Evolutionary conservation across 2,329 filamentous ascomycete species (phyloP), one percentile per base, ranked within the genome.

Genomic region (Trichoderma sp.): DNA sequence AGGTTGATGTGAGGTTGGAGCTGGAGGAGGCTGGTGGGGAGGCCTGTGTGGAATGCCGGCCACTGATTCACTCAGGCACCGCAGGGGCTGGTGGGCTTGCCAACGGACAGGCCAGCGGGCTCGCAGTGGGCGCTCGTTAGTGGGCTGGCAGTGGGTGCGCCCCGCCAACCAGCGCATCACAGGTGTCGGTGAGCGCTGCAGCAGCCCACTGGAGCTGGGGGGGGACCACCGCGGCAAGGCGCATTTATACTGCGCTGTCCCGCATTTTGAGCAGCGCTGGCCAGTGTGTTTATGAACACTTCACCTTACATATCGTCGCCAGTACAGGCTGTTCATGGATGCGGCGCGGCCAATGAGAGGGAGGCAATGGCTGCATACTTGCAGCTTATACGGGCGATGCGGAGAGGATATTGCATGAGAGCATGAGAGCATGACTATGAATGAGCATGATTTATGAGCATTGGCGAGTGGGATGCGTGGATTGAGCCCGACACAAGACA

Each of bases 101-200:
- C 64, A 67, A 55, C 64, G 35, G 63, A 31, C 55, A 52, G 27
- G 64, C 64, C 56, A 31, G 59, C 59, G 13, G 59, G 59, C n/a
- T 33, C 35, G n/a, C 52, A 67, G 64, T 59, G 64, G 64, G 29
- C 40, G 55, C 55, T 37, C 33, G 31, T 47, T 47, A 52, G 60
- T 52, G 63, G 49, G 47, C n/a, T 58, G 43, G 13, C 53, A 58
- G 63, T 58, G 55, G 53, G 56, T 47, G 66, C 35, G 67, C 53
- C 67, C 67, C 67, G 58, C 68, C 63, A 70, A 68, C 63, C 68
- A 70, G 67, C 58, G 67, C 49, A 64, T 63, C 58, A 60, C 67
- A 69, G 67, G 67, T 70, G 68, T 70, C 68, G 68, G 68, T 70
- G 68, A 70, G 57, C 60, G 53, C 47, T 69, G 68, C 59, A 66